A percentile compares a stretch with the other conserved stretches of the same genome.
Conservation (phyloP, 78 protist species). For the Polysphondylium violaceum region DNA sequence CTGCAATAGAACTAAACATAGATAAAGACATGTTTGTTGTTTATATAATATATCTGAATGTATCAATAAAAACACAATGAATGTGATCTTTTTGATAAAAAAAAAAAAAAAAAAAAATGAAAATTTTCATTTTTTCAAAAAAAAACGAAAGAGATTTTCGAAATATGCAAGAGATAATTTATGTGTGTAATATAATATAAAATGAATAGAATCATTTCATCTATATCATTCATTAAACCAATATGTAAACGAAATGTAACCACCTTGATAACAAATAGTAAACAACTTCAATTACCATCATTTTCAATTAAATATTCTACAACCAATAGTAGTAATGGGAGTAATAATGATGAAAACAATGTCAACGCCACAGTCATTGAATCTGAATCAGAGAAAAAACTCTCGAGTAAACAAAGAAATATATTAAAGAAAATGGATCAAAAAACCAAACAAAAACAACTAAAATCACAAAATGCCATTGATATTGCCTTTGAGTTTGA, state of each 20-base stretch:
- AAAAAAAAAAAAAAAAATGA: background rate
- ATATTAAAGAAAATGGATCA: slow-evolving; percentile 2
- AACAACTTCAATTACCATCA: too few species aligned
- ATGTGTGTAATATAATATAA: too few species aligned
- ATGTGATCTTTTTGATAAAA: background rate
- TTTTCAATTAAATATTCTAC: too few species aligned
- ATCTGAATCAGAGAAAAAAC: background rate
- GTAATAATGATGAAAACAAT: background rate
- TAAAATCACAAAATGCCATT: background rate
- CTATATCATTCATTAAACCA: background rate
- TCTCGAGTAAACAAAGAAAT: slow-evolving; percentile 47
- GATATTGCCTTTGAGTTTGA: background rate
- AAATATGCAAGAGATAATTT: too few species aligned
- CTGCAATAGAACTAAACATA: background rate
- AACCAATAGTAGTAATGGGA: background rate
- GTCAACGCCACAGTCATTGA: background rate
- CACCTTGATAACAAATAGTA: background rate
- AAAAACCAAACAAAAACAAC: background rate
- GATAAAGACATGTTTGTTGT: background rate
- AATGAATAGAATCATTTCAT: too few species aligned
- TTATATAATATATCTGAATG: background rate
- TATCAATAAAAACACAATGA: background rate
- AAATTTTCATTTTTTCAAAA: background rate
- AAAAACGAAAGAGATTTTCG: too few species aligned
- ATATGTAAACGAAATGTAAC: background rate